Base-by-base conservation (phyloP, 352 stramenopile species). In the Halophytophthora batemanensis region DNA sequence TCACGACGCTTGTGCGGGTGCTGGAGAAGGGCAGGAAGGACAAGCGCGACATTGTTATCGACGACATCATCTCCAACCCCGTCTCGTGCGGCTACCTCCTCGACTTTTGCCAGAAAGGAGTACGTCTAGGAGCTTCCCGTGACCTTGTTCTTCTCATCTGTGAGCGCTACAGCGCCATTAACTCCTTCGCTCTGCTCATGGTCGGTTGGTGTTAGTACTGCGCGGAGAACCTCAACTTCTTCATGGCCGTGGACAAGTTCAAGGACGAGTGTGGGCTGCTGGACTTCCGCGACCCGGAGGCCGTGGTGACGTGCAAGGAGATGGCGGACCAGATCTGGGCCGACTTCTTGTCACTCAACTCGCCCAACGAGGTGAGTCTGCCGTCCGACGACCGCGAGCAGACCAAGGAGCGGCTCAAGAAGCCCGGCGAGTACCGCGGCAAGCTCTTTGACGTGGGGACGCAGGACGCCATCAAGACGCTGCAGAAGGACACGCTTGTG, bases 201-300 rank as follows among this genome's bases (percentile, higher is more conserved):
- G 21, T 42, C 14, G 34, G 6, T 3, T 48, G 40, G 15, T 37
- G 36, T 18, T 14, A 90, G 80, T 90, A 88, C 43, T 90, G 80
- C 35, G 82, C 82, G 5, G 80, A 90, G 65, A 90, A 93, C 65
- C 60, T 93, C 17, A 90, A 90, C 44, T 89, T 93, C 62, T 89
- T 93, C 64, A 90, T 93, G 82, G 82, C 82, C 2, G 82, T 90
- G 1, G 82, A 90, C 62, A 90, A 90, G 48, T 90, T 90, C 65
- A 90, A 93, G 50, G 82, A 93, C 46, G 74, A 86, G 54, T 89
- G 79, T 44, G 72, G 71, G 6, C 65, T 93, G 21, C 63, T 90
- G 19, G 78, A 90, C 53, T 90, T 93, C 56, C 71, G 80, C 53
- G 82, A 90, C 58, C 66, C 71, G n/a, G 79, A 90, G 58, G 82